Percentiles rank a stretch among this genome's conserved stretches.
phyloP scores from a whole-genome alignment of 1,284 basidiomycete species.

The Leccinum cinnamomeum region DNA sequence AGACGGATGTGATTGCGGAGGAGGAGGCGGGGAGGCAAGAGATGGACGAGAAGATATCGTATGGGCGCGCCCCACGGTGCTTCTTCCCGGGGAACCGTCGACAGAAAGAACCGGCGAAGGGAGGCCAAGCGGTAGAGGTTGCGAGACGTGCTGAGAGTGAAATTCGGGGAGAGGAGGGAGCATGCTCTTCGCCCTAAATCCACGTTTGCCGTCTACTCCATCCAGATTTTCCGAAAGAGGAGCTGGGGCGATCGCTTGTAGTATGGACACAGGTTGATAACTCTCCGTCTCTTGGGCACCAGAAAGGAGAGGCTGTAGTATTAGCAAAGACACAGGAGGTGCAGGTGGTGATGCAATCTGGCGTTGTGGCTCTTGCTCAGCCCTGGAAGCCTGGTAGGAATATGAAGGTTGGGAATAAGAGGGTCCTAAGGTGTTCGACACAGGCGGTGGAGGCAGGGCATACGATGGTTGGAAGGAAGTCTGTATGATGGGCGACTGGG shows the following conservation, averaged over 20 bases:
- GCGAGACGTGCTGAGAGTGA: constrained; percentile 3
- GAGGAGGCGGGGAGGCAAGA: constrained; percentile 20
- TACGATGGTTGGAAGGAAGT: constrained; percentile 22
- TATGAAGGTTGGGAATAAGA: too few relatives aligned
- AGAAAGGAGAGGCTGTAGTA: too few relatives aligned
- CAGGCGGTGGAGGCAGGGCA: too few relatives aligned
- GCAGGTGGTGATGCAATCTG: too few relatives aligned
- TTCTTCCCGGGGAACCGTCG: constrained; percentile 6
- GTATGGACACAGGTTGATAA: constrained; percentile 9
- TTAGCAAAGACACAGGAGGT: too few relatives aligned
- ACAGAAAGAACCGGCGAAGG: constrained; percentile 2
- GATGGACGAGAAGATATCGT: constrained; percentile 27
- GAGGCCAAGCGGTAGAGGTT: not conserved
- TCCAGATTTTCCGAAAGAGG: constrained; percentile 3
- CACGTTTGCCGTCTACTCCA: constrained; percentile 2
- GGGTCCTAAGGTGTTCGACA: too few relatives aligned
- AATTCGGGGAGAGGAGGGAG: constrained; percentile 8
- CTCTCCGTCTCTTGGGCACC: too few relatives aligned
- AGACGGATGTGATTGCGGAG: constrained; percentile 11
- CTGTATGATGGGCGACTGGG: constrained; percentile 17
- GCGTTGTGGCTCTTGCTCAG: too few relatives aligned
- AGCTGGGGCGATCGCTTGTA: constrained; percentile 14
- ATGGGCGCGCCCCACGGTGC: constrained; percentile 21
- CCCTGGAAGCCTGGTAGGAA: too few relatives aligned
- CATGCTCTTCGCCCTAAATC: not conserved